Base-by-base conservation (phyloP, 352 stramenopile genomes). In the Pythium aquatile region DNA sequence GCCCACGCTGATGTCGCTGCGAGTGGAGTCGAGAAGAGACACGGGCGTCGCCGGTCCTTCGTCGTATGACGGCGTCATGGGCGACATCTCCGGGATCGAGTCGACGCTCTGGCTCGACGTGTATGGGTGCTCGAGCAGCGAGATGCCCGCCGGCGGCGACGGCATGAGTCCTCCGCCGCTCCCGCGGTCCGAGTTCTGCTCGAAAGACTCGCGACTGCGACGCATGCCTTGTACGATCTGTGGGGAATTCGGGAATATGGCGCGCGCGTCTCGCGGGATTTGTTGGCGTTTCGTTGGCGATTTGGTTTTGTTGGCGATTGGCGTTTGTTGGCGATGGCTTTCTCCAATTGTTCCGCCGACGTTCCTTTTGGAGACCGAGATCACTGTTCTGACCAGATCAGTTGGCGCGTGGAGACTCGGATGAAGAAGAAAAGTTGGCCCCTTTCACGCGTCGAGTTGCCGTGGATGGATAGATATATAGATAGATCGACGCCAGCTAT, bases 31-130 rank as follows among this genome's bases (percentile, higher is more conserved):
- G 54, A 63, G 33, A 16, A 61, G 51, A 49, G 65, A 9, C 0
- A 58, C 57, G 10, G 57, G 64, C 40, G 64, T 70, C 13, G 42
- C 17, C 9, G 44, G 49, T 1, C 17, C 49, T 13, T 64, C 59
- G 44, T 66, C 56, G 52, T 30, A n/a, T 9, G 63, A 46, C 8
- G 58, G 58, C 20, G 53, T 61, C 17, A 28, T 46, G 0, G 65
- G 65, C 11, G 65, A 61, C 8, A 72, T 48, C 65, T 72, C 65
- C 17, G 65, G 65, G 39, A 72, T 72, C 29, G 65, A 72, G 39
- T 72, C 65, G 60, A 51, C 47, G 55, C 65, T 72, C 33, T 49
- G 28, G 39, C 47, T 63, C 10, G 58, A 44, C 35, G 29, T 48
- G 65, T 67, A 68, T 32, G 65, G 65, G 40, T 64, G 55, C 47